Conservation (phyloP, 2,329 filamentous ascomycete species). For the Aulographum hederae region DNA sequence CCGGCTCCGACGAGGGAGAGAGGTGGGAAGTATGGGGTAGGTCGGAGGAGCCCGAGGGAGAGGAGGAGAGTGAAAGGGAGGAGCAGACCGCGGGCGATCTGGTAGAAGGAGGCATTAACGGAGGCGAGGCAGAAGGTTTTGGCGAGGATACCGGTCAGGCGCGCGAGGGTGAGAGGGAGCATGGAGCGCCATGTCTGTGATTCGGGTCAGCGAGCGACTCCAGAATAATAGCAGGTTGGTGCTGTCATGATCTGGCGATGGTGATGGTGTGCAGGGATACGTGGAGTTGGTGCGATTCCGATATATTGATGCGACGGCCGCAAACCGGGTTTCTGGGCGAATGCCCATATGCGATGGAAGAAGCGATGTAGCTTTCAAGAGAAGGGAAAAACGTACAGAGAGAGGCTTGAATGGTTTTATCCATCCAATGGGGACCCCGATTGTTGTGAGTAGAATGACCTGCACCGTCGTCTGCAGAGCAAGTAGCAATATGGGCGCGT, state of each 20-base stretch:
- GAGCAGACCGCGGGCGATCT: slow-evolving; percentile 5
- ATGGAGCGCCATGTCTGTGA: background rate
- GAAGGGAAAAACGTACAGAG: background rate
- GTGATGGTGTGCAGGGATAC: no score
- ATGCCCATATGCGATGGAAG: no score
- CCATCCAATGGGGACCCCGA: background rate
- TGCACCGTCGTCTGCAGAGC: background rate
- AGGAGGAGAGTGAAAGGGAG: slow-evolving; percentile 4
- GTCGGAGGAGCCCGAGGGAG: slow-evolving; percentile 3
- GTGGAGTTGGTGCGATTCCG: no score
- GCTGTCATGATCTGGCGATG: no score
- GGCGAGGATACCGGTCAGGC: background rate
- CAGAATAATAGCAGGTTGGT: no score
- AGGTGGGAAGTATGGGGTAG: slow-evolving; percentile 1
- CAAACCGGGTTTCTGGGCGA: no score
- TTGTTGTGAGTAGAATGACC: background rate
- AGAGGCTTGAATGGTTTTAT: background rate
- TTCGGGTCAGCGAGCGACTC: no score
- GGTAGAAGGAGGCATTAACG: slow-evolving; percentile 6
- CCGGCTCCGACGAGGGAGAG: slow-evolving; percentile 4
- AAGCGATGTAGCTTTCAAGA: background rate
- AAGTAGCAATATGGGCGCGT: background rate
- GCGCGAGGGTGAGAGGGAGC: background rate
- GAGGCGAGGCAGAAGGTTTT: background rate
- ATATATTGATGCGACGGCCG: no score